Evolutionary conservation across 2,329 filamentous ascomycete genomes (phyloP), one percentile per base, ranked within the genome.

Genomic region (Sarocladiaceae sp.): DNA sequence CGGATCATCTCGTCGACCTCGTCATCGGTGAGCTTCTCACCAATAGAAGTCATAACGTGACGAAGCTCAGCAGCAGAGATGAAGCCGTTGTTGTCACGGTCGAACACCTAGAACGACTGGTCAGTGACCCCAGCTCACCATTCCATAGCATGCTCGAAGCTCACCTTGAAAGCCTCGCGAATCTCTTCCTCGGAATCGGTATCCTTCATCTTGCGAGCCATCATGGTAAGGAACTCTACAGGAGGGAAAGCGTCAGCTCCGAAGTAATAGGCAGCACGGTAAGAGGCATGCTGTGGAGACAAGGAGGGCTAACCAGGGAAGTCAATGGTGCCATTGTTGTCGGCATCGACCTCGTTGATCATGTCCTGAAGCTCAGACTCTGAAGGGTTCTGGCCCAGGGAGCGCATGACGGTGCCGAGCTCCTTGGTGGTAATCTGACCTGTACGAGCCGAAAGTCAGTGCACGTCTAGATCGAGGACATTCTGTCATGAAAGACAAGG

Each of bases 1-100:
- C 89, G 85, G 68, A 94, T 94, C 89, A 94, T 94, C 80, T 94
- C 89, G 64, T 94, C 89, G 61, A 94, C 89, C 74, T 94, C 89
- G 61, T 93, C 88, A 65, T 94, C 89, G 51, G 88, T 93, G 68
- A 94, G 82, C 77, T 93, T 94, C 80, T 94, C 89, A 59, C 89
- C 89, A 63, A 94, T 94, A 49, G 88, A 93, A 56, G 89, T 93
- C 89, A 94, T 94, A 71, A 94, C 89, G 65, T 94, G 89, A 62
- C 89, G 88, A 64, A 94, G 79, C 74, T 94, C 89, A 52, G 89
- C 89, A 56, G 89, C 89, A 23, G 89, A 94, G 71, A 94, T 94
- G 74, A 92, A 94, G 52, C 89, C 89, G 72, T 94, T 94, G 78
- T 93, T 94, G 66, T 94, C 89, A 63, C 89, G 88, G 68, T 94